Evolutionary conservation across 768 basidiomycete species (phyloP).

Genomic region (Psilocybe subaeruginosa): DNA sequence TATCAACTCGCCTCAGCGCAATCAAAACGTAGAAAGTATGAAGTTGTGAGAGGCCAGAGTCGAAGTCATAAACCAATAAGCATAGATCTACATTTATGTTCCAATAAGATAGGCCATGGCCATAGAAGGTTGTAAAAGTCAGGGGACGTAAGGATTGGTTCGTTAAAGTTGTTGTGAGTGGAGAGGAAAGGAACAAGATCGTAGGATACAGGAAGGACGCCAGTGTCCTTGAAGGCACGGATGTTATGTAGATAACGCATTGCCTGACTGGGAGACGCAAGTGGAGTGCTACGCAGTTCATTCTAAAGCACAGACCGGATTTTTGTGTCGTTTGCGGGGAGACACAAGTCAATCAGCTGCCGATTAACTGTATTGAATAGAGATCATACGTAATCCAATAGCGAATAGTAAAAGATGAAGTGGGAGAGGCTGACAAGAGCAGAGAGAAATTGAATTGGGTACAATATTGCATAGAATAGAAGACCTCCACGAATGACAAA

Average conservation of each 20-base stretch:
- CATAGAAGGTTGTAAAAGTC: no score
- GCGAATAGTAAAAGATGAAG: neutral
- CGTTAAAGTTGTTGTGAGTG: neutral
- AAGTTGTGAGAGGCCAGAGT: no score
- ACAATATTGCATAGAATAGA: constrained; percentile 11
- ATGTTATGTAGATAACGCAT: neutral
- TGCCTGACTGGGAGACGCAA: constrained; percentile 1
- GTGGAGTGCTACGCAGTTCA: neutral
- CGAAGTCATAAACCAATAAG: no score
- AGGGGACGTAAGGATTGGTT: neutral
- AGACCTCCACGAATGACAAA: constrained; percentile 11
- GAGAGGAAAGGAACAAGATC: neutral
- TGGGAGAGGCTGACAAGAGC: neutral
- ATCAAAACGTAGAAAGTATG: no score
- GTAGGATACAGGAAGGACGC: neutral
- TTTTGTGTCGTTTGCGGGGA: neutral
- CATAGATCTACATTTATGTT: no score
- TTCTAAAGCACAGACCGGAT: no score
- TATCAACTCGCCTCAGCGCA: no score
- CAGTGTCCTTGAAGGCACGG: neutral
- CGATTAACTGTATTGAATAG: neutral
- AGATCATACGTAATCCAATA: neutral
- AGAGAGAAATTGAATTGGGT: constrained; percentile 8
- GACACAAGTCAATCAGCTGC: neutral
- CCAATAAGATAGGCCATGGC: no score